Evolutionary conservation across 2,329 filamentous ascomycete genomes (phyloP).

Genomic region (Drechslerella coelobrocha): DNA sequence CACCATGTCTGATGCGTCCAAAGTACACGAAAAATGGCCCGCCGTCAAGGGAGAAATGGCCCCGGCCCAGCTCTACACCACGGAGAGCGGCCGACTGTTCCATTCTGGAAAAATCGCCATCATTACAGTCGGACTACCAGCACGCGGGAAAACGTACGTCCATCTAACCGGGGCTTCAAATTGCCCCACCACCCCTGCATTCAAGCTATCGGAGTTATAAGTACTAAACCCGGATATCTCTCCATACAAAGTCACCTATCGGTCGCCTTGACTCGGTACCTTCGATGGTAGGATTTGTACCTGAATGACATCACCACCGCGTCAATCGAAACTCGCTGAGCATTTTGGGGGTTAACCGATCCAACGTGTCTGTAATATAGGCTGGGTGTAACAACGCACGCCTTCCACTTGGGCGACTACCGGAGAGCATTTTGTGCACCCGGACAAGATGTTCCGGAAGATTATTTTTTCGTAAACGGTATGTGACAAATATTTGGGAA

Average conservation of each 20-base stretch:
- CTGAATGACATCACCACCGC: neutral
- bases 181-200: conserved; percentile 6
- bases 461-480: conserved; percentile 96
- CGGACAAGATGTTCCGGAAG: conserved; percentile 84
- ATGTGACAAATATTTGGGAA: conserved; percentile 30
- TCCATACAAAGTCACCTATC: conserved; percentile 75
- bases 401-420: conserved; percentile 97
- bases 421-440: conserved; percentile 86
- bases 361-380: too few relatives aligned
- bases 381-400: conserved; percentile 96
- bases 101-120: conserved; percentile 97
- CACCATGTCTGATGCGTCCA: conserved; percentile 29
- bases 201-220: neutral
- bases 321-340: neutral
- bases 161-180: neutral
- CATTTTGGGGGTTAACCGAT: neutral
- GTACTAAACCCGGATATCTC: neutral
- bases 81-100: conserved; percentile 94
- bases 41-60: conserved; percentile 69
- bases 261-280: conserved; percentile 90
- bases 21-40: conserved; percentile 51
- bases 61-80: conserved; percentile 96
- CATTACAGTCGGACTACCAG: conserved; percentile 92
- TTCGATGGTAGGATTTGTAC: conserved; percentile 73
- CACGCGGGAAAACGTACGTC: conserved; percentile 88